Percentiles rank a stretch among this genome's conserved stretches.
phyloP scores from a whole-genome alignment of 75 land plant species.

The Pinus tabuliformis region DNA sequence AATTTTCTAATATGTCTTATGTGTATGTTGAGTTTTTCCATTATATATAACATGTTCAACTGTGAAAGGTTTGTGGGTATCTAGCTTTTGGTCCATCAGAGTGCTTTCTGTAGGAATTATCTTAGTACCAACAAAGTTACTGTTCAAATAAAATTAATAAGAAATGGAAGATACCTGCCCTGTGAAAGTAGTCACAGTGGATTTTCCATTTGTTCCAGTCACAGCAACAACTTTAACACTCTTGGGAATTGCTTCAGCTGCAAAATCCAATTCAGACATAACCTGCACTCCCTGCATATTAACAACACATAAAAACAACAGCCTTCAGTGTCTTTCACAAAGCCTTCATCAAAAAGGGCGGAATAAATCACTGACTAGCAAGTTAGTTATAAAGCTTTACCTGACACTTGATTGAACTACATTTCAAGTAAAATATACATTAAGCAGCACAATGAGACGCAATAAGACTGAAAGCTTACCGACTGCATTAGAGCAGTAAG shows the following conservation, averaged over 20 bases:
- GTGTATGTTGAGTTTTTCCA: too few relatives aligned
- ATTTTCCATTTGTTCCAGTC: constrained; percentile 79
- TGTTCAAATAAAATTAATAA: neutral
- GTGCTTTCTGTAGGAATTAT: neutral
- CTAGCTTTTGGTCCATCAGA: too few relatives aligned
- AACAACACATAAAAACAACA: neutral
- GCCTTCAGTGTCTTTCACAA: neutral
- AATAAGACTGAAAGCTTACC: constrained; percentile 23
- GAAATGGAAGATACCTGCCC: constrained; percentile 44
- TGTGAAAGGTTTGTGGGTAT: too few relatives aligned
- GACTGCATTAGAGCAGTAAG: constrained; percentile 40
- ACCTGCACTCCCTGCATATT: constrained; percentile 48
- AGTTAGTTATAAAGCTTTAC: neutral
- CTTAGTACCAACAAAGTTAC: neutral
- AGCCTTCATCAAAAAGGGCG: neutral
- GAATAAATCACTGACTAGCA: neutral
- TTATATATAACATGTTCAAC: too few relatives aligned
- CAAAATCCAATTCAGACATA: constrained; percentile 70
- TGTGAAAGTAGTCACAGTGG: constrained; percentile 58
- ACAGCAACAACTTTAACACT: constrained; percentile 50
- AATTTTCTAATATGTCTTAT: too few relatives aligned
- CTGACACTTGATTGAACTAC: too few relatives aligned
- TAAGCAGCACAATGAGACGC: neutral
- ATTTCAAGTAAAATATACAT: neutral
- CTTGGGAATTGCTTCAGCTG: constrained; percentile 55